Conservation (phyloP, 2,329 filamentous ascomycete species). For the Orbilia javanica region DNA sequence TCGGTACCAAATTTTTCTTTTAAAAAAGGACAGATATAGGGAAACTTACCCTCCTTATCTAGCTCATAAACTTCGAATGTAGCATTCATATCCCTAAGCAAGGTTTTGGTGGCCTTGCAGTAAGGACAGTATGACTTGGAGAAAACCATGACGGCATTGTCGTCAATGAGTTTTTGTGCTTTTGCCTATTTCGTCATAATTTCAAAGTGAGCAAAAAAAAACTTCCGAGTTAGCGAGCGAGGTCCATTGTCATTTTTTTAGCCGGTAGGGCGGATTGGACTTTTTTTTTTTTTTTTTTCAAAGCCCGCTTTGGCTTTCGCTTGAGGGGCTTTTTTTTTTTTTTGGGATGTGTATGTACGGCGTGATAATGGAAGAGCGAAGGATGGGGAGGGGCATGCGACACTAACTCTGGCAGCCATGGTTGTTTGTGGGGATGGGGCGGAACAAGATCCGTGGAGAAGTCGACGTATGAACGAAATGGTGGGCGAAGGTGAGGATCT, state of each 20-base stretch:
- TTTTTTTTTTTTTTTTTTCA: not conserved
- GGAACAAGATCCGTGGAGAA: constrained; percentile 46
- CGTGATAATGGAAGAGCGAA: not conserved
- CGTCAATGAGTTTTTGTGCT: constrained; percentile 47
- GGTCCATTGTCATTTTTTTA: not conserved
- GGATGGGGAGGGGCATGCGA: not conserved
- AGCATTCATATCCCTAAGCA: constrained; percentile 77
- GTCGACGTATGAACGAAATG: constrained; percentile 55
- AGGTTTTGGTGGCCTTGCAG: constrained; percentile 82
- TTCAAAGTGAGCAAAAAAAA: too few species aligned
- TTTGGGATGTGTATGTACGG: not conserved
- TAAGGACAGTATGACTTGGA: constrained; percentile 97
- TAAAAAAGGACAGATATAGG: not conserved
- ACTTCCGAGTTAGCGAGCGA: constrained; percentile 19
- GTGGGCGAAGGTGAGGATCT: constrained; percentile 33
- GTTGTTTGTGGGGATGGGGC: constrained; percentile 28
- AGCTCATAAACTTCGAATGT: constrained; percentile 84
- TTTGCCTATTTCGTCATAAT: constrained; percentile 23
- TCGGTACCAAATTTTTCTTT: too few species aligned
- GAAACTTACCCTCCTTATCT: constrained; percentile 77
- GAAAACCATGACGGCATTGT: constrained; percentile 78
- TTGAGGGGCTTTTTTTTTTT: not conserved
- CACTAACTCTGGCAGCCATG: constrained; percentile 44
- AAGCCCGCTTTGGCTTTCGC: not conserved
- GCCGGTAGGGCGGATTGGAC: not conserved